These are phyloP conservation scores for Dentipellis fragilis DNA, from an alignment of 768 basidiomycete genomes.

Conservation along the genomic window DNA sequence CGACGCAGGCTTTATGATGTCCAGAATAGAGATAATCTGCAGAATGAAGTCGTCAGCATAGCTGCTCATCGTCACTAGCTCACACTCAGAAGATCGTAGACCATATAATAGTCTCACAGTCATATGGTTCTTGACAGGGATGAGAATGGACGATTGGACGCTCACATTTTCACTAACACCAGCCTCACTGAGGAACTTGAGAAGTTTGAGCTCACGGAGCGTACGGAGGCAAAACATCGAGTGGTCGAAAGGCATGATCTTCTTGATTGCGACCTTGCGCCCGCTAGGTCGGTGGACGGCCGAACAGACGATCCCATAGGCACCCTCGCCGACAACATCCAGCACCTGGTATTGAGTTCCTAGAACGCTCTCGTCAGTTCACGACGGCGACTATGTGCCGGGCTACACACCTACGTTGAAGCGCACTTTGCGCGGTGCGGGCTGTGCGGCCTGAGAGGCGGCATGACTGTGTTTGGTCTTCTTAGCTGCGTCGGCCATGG, in stretches of 20 bases:
- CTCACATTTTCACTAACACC: constrained; percentile 82
- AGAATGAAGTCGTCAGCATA: not conserved
- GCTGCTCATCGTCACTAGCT: not conserved
- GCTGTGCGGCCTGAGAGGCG: constrained; percentile 29
- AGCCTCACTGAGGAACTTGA: constrained; percentile 77
- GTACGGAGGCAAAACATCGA: constrained; percentile 79
- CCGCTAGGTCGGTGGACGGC: constrained; percentile 71
- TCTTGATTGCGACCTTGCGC: constrained; percentile 90
- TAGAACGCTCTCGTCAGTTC: constrained; percentile 7
- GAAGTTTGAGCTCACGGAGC: constrained; percentile 49
- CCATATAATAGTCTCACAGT: too few relatives aligned
- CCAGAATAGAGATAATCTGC: constrained; percentile 86
- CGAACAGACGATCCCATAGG: constrained; percentile 88
- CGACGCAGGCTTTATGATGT: constrained; percentile 75
- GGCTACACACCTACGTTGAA: constrained; percentile 66
- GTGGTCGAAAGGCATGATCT: constrained; percentile 92
- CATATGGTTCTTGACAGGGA: too few relatives aligned
- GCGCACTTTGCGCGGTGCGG: constrained; percentile 73
- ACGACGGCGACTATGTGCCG: not conserved
- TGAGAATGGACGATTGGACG: not conserved
- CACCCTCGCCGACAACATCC: constrained; percentile 89
- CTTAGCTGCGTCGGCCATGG: constrained; percentile 15
- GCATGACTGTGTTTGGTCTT: constrained; percentile 37
- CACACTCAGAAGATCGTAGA: not conserved
- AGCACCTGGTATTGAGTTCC: constrained; percentile 54